phyloP scores from a whole-genome alignment of 108 stramenopile genomes.

The Mayamaea pseudoterrestris region DNA sequence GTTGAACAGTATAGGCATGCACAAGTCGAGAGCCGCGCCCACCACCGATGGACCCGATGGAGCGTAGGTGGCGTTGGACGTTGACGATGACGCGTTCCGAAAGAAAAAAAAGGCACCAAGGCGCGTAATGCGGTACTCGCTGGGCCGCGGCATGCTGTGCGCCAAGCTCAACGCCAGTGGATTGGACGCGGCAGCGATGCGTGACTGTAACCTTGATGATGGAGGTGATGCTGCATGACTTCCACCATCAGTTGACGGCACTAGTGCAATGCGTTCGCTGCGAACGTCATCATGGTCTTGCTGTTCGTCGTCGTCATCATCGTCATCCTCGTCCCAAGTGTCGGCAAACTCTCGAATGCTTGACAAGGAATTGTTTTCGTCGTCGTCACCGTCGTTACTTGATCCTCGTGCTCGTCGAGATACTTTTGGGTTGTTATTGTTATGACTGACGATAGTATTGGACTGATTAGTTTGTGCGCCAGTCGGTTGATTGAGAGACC shows the following conservation, averaged over 20 bases:
- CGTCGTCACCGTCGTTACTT: too few species aligned
- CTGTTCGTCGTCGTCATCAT: constrained; percentile 1
- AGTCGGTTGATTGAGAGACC: too few species aligned
- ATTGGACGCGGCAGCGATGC: too few species aligned
- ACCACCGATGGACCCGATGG: constrained; percentile 74
- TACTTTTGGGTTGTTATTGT: too few species aligned
- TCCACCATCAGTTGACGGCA: too few species aligned
- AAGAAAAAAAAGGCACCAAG: constrained; percentile 37
- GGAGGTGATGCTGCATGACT: too few species aligned
- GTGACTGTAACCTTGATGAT: too few species aligned
- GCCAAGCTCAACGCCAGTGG: too few species aligned
- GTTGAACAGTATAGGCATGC: constrained; percentile 78
- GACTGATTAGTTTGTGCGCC: too few species aligned
- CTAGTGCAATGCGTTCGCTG: too few species aligned
- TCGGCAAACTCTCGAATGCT: constrained; percentile 5
- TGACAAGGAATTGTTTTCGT: constrained; percentile 4
- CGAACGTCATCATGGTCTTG: constrained; percentile 2
- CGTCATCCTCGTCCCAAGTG: constrained; percentile 13
- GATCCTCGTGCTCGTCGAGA: too few species aligned
- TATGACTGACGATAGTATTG: too few species aligned
- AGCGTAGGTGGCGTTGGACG: constrained; percentile 57
- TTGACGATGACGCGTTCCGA: constrained; percentile 16
- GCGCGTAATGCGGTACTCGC: constrained; percentile 22
- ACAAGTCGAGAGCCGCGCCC: constrained; percentile 72
- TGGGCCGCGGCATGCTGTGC: constrained; percentile 16